phyloP scores from a whole-genome alignment of 306 rosid species.

The Betula pendula region DNA sequence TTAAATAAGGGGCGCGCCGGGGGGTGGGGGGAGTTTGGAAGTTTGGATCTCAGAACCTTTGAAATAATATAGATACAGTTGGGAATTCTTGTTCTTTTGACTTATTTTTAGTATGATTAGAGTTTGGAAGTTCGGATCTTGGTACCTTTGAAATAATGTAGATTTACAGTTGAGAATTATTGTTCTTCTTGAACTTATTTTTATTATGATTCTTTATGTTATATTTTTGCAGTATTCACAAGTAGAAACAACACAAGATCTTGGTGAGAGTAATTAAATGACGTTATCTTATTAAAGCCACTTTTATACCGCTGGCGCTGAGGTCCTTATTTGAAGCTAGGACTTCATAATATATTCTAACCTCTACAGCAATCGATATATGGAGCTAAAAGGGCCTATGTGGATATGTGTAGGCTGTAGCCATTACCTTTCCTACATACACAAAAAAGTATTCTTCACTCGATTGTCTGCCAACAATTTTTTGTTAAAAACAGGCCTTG shows the following conservation, averaged over 20 bases:
- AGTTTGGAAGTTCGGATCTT: too few relatives aligned
- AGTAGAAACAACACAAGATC: not conserved
- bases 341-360: not conserved
- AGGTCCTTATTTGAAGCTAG: not conserved
- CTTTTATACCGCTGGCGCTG: not conserved
- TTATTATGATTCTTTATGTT: too few relatives aligned
- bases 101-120: too few relatives aligned
- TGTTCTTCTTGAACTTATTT: too few relatives aligned
- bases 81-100: too few relatives aligned
- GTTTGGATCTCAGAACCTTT: too few relatives aligned
- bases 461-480: not conserved
- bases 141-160: not conserved
- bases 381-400: not conserved
- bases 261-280: not conserved
- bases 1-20: too few relatives aligned
- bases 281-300: not conserved
- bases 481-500: not conserved
- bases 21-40: too few relatives aligned
- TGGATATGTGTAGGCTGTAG: not conserved
- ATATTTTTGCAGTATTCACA: not conserved
- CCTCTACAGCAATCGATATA: not conserved
- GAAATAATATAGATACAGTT: too few relatives aligned
- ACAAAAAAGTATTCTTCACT: not conserved
- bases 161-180: not conserved
- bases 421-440: not conserved